Evolutionary conservation across 2,329 filamentous ascomycete genomes (phyloP).

Genomic region (Ceratocystis variospora): DNA sequence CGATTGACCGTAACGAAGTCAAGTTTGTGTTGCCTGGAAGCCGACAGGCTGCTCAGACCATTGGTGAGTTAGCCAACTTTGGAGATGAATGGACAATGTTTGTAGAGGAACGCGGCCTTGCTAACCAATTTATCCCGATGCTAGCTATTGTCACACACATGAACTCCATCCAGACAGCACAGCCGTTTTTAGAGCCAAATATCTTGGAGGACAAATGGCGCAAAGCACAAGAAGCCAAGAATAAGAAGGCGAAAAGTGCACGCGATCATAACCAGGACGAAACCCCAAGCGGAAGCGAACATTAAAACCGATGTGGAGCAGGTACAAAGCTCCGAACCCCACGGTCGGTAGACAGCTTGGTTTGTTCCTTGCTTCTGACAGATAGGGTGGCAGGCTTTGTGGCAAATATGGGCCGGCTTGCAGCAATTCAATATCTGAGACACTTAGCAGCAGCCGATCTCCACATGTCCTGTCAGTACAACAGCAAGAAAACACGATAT

Average conservation of each 20-base stretch:
- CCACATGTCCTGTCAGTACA: background rate
- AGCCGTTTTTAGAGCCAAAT: constrained; percentile 28
- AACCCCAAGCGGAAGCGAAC: background rate
- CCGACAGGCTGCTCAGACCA: background rate
- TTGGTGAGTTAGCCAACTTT: background rate
- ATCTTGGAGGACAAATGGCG: constrained; percentile 21
- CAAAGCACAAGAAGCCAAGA: constrained; percentile 10
- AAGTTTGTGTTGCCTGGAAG: constrained; percentile 16
- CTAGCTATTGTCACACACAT: background rate
- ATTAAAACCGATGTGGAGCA: too few relatives aligned
- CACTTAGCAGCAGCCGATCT: background rate
- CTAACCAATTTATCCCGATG: background rate
- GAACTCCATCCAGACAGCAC: constrained; percentile 19
- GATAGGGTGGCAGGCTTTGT: too few relatives aligned
- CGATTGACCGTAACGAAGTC: constrained; percentile 9
- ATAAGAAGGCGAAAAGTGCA: background rate
- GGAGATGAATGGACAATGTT: background rate
- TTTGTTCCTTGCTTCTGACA: too few relatives aligned
- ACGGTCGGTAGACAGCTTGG: too few relatives aligned
- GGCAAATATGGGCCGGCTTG: background rate
- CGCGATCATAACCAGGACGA: background rate
- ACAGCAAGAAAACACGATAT: too few relatives aligned
- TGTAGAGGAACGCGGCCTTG: background rate
- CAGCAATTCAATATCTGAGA: background rate
- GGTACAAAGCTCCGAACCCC: too few relatives aligned